Evolutionary conservation across 1,284 basidiomycete species (phyloP).

Genomic region (Vanrija humicola): DNA sequence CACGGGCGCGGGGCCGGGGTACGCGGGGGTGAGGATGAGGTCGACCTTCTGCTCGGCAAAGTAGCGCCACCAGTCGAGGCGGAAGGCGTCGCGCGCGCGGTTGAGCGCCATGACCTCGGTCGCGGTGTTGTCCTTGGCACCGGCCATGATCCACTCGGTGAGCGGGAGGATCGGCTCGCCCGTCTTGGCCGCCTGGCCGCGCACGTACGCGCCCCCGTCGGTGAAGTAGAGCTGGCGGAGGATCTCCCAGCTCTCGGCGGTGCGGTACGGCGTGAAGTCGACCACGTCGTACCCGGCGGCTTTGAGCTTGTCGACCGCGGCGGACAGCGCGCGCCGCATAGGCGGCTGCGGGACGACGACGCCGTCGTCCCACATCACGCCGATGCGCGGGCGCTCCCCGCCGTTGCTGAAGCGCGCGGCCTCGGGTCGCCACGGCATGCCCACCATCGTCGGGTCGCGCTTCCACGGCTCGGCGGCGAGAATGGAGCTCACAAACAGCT

Average conservation of each 20-base stretch:
- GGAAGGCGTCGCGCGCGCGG: slow-evolving; percentile 25
- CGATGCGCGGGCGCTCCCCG: slow-evolving; percentile 29
- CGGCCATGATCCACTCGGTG: slow-evolving; percentile 28
- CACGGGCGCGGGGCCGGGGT: slow-evolving; percentile 35
- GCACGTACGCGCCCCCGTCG: slow-evolving; percentile 35
- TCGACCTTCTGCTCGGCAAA: slow-evolving; percentile 31
- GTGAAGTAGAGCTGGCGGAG: slow-evolving; percentile 31
- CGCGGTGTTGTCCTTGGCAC: slow-evolving; percentile 15
- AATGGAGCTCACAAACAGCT: slow-evolving; percentile 35
- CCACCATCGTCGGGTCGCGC: slow-evolving; percentile 31
- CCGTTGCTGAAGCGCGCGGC: slow-evolving; percentile 11
- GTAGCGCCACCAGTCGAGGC: slow-evolving; percentile 23
- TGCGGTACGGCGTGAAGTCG: slow-evolving; percentile 24
- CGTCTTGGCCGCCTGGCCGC: slow-evolving; percentile 8
- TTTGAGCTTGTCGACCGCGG: slow-evolving; percentile 26
- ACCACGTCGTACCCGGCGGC: slow-evolving; percentile 25
- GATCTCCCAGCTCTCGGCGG: slow-evolving; percentile 29
- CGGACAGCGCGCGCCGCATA: slow-evolving; percentile 37
- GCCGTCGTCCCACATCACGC: slow-evolving; percentile 44
- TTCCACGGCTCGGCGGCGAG: slow-evolving; percentile 42
- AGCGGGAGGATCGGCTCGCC: slow-evolving; percentile 35
- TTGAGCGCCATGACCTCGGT: slow-evolving; percentile 33
- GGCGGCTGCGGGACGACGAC: slow-evolving; percentile 41
- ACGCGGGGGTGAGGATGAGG: slow-evolving; percentile 37
- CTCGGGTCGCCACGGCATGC: slow-evolving; percentile 36